Evolutionary conservation across 2,329 filamentous ascomycete genomes (phyloP).

Genomic region (Teratosphaeria destructans): DNA sequence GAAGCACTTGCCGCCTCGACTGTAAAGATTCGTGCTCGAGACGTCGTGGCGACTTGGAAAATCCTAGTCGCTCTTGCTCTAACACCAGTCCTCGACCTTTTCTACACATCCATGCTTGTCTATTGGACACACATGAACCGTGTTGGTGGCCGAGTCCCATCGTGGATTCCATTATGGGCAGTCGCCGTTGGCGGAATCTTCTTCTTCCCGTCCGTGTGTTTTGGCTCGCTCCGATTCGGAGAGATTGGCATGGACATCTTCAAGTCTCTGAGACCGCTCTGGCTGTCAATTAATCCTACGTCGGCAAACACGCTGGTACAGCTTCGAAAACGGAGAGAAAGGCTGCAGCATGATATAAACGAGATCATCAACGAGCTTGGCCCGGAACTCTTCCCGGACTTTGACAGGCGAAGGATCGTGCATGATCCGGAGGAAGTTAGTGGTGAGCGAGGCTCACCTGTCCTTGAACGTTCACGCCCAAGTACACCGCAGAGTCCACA

Average conservation of each 20-base stretch:
- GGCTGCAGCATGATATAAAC: constrained; percentile 73
- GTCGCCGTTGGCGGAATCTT: constrained; percentile 66
- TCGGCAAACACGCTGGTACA: constrained; percentile 76
- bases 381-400: constrained; percentile 95
- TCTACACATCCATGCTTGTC: constrained; percentile 66
- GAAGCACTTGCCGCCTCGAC: constrained; percentile 76
- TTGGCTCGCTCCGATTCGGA: constrained; percentile 85
- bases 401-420: constrained; percentile 65
- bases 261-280: constrained; percentile 81
- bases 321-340: constrained; percentile 60
- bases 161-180: constrained; percentile 68
- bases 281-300: constrained; percentile 73
- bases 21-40: constrained; percentile 78
- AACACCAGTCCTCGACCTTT: constrained; percentile 69
- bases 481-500: constrained; percentile 9
- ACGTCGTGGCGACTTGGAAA: constrained; percentile 93
- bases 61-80: constrained; percentile 77
- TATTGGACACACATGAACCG: constrained; percentile 73
- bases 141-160: constrained; percentile 69
- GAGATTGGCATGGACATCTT: constrained; percentile 98
- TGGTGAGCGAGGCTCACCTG: constrained; percentile 15
- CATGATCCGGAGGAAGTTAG: constrained; percentile 34
- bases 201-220: constrained; percentile 79
- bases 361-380: constrained; percentile 90
- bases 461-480: constrained; percentile 13